Evolutionary conservation across 1,139 yeast species (phyloP).

Genomic region (Pichia sp.): DNA sequence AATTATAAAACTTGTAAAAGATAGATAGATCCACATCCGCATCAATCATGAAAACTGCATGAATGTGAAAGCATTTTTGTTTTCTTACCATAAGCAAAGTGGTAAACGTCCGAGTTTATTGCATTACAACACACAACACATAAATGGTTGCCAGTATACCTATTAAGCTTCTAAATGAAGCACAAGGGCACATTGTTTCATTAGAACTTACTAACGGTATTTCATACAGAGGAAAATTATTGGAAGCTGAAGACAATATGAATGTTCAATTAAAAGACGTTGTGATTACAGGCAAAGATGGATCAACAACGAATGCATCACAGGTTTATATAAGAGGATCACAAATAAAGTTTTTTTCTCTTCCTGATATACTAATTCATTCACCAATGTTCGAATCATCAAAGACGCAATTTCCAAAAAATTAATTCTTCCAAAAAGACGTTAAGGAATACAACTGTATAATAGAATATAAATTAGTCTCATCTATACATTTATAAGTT

Average conservation of each 20-base stretch:
- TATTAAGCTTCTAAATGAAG: conserved; percentile 78
- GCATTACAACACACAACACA: not conserved
- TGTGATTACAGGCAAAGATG: conserved; percentile 70
- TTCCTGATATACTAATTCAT: conserved; percentile 81
- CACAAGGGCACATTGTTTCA: conserved; percentile 82
- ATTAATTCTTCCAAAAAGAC: too few relatives aligned
- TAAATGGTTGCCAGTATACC: conserved; percentile 49
- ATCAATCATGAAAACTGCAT: too few relatives aligned
- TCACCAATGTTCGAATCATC: conserved; percentile 64
- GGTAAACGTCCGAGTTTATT: too few relatives aligned
- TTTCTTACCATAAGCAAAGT: too few relatives aligned
- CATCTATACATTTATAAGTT: too few relatives aligned
- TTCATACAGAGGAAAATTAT: conserved; percentile 76
- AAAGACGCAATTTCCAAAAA: conserved; percentile 43
- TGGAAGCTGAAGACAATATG: conserved; percentile 77
- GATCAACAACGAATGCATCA: conserved; percentile 69
- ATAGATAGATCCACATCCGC: too few relatives aligned
- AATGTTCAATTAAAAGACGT: conserved; percentile 83
- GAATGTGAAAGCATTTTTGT: too few relatives aligned
- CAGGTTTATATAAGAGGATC: conserved; percentile 91
- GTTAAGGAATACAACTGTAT: not conserved
- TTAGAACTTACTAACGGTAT: conserved; percentile 83
- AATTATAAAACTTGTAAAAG: too few relatives aligned
- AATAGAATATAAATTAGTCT: too few relatives aligned
- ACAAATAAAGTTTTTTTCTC: conserved; percentile 73